Percentiles rank a stretch among this genome's conserved stretches.
Evolutionary conservation across 352 stramenopile genomes (phyloP).

Genomic region (Globisporangium nodosum): DNA sequence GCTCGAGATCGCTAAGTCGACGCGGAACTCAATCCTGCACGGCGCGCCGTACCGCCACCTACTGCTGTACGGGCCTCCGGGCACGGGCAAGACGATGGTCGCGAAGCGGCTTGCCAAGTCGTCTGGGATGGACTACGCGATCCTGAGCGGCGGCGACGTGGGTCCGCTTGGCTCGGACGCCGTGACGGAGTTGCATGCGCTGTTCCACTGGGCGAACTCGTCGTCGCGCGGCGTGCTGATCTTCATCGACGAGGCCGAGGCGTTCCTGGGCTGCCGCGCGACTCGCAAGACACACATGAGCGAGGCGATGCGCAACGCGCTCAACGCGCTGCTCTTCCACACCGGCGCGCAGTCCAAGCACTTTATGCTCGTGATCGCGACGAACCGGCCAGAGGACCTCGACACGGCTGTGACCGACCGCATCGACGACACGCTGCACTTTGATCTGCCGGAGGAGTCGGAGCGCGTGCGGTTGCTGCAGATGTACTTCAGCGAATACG

Average conservation of each 20-base stretch:
- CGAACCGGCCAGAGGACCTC: slow-evolving; percentile 76
- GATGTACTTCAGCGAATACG: slow-evolving; percentile 69
- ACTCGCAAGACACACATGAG: slow-evolving; percentile 81
- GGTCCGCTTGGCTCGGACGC: slow-evolving; percentile 69
- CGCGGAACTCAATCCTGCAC: slow-evolving; percentile 52
- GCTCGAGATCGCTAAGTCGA: slow-evolving; percentile 55
- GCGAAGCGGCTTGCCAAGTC: slow-evolving; percentile 65
- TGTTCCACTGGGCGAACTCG: slow-evolving; percentile 79
- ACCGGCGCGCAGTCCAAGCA: slow-evolving; percentile 65
- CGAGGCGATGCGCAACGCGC: slow-evolving; percentile 72
- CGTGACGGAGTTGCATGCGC: slow-evolving; percentile 72
- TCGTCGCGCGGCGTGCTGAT: slow-evolving; percentile 74
- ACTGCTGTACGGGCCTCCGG: slow-evolving; percentile 78
- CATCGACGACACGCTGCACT: slow-evolving; percentile 81
- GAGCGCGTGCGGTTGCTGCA: slow-evolving; percentile 59
- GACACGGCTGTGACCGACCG: slow-evolving; percentile 73
- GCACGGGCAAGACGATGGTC: slow-evolving; percentile 88
- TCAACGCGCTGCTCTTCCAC: slow-evolving; percentile 83
- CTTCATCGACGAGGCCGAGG: slow-evolving; percentile 87
- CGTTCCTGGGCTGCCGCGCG: slow-evolving; percentile 61
- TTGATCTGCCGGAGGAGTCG: slow-evolving; percentile 57
- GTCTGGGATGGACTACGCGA: slow-evolving; percentile 77
- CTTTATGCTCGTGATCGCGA: slow-evolving; percentile 82
- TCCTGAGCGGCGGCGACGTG: slow-evolving; percentile 83
- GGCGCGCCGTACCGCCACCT: slow-evolving; percentile 76